Evolutionary conservation across 2,329 filamentous ascomycete genomes (phyloP).

Genomic region (Aureobasidium zeae): DNA sequence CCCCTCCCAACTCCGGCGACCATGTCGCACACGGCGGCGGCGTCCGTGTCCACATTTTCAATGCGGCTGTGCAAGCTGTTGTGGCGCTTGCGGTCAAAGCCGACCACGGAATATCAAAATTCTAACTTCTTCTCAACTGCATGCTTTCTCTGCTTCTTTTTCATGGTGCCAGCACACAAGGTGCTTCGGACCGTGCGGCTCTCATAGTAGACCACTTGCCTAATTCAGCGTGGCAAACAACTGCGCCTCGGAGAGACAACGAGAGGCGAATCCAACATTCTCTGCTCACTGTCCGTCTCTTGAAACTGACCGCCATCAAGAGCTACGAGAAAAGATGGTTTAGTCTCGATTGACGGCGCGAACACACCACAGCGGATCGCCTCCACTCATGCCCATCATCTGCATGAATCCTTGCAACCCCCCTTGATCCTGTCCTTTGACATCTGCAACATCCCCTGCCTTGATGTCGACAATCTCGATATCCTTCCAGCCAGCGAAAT

Average conservation of each 20-base stretch:
- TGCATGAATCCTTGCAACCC: conserved; percentile 26
- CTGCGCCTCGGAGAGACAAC: not conserved
- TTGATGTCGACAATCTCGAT: conserved; percentile 46
- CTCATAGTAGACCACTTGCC: not conserved
- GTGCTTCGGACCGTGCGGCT: not conserved
- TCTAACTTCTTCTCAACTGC: not conserved
- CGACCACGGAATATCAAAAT: conserved; percentile 11
- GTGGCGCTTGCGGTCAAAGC: conserved; percentile 11
- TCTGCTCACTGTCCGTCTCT: too few species aligned
- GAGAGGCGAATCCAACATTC: too few species aligned
- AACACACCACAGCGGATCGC: conserved; percentile 40
- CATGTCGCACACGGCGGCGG: conserved; percentile 4
- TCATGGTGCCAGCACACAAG: conserved; percentile 2
- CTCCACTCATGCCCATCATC: conserved; percentile 26
- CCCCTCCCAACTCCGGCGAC: not conserved
- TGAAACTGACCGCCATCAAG: not conserved
- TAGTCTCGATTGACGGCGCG: conserved; percentile 23
- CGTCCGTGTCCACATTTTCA: conserved; percentile 6
- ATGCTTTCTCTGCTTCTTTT: not conserved
- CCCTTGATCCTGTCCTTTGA: conserved; percentile 16
- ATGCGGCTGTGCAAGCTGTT: conserved; percentile 6
- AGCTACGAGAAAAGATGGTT: not conserved
- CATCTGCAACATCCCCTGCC: conserved; percentile 17
- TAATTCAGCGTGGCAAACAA: not conserved
- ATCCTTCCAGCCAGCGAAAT: conserved; percentile 43